Base-by-base conservation (phyloP, 805 yeast species). In the Cyberlindnera euphorbiae region DNA sequence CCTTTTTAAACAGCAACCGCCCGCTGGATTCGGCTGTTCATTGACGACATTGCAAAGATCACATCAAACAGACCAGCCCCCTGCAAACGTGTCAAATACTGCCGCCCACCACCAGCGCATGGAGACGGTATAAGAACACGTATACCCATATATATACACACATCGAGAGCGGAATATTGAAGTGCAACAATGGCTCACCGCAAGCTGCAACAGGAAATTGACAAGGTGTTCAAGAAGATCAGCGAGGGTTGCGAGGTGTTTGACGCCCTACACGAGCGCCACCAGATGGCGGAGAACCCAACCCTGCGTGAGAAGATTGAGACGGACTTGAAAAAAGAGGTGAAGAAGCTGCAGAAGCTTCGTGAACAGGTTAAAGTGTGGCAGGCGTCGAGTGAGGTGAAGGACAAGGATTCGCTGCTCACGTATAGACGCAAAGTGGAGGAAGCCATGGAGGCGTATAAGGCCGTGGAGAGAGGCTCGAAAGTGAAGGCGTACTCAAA, bases 361-460 rank as follows among this genome's bases (percentile, higher is more conserved):
- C 75, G 97, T 55, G 97, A 90, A 60, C 97, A 88, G 66, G 85
- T 90, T 51, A 90, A 90, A 62, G 84, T 84, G 37, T 90, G 97
- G 97, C 69, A 89, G 58, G 77, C 89, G 15, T 85, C 88, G 46
- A 82, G 78, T 51, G 94, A 89, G 46, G 86, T 89, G 34, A 88
- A 94, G 59, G 95, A 90, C 51, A 93, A 86, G 55, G 84, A 82
- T 49, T 71, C 79, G 18, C 68, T 86, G 42, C 67, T 81, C 43
- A 96, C 88, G 49, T 82, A 88, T 54, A 69, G 93, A 40, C 67
- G 75, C 49, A 58, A 77, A 34, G 82, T 83, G 39, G 82, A 75
- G 53, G 66, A 65, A 36, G 93, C 93, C 45, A 90, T 90, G 98
- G 98, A 90, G 61, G 76, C 87, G 55, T 93, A 90, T 63, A 93